Evolutionary conservation across 2,329 filamentous ascomycete genomes (phyloP), one percentile per base, ranked within the genome.

Genomic region (Colletotrichum sp.): DNA sequence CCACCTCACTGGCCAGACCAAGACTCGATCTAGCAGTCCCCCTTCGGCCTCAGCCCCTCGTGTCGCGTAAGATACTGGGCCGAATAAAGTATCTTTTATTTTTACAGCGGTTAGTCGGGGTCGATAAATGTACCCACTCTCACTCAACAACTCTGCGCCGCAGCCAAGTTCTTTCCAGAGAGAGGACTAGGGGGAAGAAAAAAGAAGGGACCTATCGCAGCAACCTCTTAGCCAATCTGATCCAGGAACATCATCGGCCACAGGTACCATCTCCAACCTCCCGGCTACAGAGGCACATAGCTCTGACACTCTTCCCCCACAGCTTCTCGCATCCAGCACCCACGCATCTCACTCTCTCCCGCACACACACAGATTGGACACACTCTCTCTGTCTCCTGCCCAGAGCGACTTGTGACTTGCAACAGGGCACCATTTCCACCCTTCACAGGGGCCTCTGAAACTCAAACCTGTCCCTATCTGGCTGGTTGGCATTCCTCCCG

Each of bases 401-500:
- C 28, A 62, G 32, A 34, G 32, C n/a, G 28, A 62, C 58, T 32
- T 32, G 62, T 72, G 61, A 67, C 62, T 62, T 48, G 43, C 69
- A 56, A 61, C 38, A 73, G 70, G 43, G 70, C 70, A 38, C 55
- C 72, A 71, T 70, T 56, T 65, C 68, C 58, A 38, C 30, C 38
- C 68, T 65, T 71, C 43, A 38, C 73, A 75, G 73, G 69, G 52
- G 73, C 64, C 73, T 75, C 73, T 73, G 73, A 75, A 75, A 73
- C 73, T 60, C 64, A 69, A 73, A 75, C 64, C 70, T 73, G 70
- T 75, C 73, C 73, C 70, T 75, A 75, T 69, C 73, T 73, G 73
- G 73, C 70, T 55, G 64, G 70, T 55, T 65, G 34, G 56, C 73
- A 73, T 73, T 71, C 68, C 68, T 48, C 55, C n/a, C 55, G 32